A percentile compares a stretch with the other conserved stretches of the same genome.
Conservation (phyloP, 495 filamentous ascomycete genomes). For the Penicillium goetzii region DNA sequence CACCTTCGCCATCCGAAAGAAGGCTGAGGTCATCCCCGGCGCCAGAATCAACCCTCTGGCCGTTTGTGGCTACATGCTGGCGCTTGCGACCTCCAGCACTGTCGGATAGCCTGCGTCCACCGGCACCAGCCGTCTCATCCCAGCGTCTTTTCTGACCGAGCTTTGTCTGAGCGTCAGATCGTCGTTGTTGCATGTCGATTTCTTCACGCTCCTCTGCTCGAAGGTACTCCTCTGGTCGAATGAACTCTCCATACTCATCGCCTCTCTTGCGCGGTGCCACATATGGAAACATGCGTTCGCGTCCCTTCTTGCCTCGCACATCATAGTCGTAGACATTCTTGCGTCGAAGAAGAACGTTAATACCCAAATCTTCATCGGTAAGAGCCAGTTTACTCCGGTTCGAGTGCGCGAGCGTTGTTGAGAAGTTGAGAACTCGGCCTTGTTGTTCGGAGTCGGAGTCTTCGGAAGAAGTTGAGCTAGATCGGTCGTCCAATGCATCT, state of each 20-base stretch:
- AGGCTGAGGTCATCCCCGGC: constrained; percentile 43
- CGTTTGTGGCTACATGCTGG: constrained; percentile 39
- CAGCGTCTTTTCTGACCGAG: constrained; percentile 94
- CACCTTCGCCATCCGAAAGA: constrained; percentile 47
- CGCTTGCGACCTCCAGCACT: constrained; percentile 45
- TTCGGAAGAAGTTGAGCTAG: constrained; percentile 81
- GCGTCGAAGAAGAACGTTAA: constrained; percentile 87
- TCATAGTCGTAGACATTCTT: constrained; percentile 91
- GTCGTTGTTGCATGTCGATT: constrained; percentile 60
- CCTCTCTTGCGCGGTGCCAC: constrained; percentile 75
- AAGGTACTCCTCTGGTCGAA: constrained; percentile 92
- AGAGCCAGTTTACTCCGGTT: constrained; percentile 79
- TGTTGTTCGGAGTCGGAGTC: constrained; percentile 90
- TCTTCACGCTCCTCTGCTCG: constrained; percentile 91
- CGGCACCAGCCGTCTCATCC: constrained; percentile 64
- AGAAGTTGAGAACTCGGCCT: constrained; percentile 87
- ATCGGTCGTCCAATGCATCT: constrained; percentile 82
- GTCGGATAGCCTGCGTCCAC: constrained; percentile 42
- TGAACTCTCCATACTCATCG: constrained; percentile 92
- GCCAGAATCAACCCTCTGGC: constrained; percentile 49
- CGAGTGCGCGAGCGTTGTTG: constrained; percentile 77
- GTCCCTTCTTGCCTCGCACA: constrained; percentile 87
- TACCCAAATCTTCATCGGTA: constrained; percentile 83
- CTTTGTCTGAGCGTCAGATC: constrained; percentile 60
- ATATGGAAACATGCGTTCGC: constrained; percentile 91